Base-by-base conservation (phyloP, 2,329 filamentous ascomycete genomes). In the Fusarium sp. region DNA sequence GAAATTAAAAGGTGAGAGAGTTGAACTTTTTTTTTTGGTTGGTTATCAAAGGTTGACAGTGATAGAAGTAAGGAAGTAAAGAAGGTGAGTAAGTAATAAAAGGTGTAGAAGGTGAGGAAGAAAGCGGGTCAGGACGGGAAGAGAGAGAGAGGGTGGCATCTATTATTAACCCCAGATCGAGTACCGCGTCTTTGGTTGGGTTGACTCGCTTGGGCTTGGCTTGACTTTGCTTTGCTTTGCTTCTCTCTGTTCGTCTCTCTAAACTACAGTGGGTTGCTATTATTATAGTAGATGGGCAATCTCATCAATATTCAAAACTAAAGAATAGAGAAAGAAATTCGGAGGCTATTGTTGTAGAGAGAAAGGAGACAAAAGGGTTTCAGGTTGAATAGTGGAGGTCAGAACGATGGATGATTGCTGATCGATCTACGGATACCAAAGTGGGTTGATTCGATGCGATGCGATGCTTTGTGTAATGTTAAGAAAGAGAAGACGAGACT, bases 111-210 rank as follows among this genome's bases (percentile, higher is more conserved):
- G 40, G 34, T 41, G 28, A 61, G 49, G 45, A 66, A 68, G 59
- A 72, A 63, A 72, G 69, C 65, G 65, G 65, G 72, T 71, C 65
- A 71, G 41, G 18, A 41, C 12, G 28, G 28, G 12, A 13, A 14
- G 12, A 14, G 12, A 21, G 23, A 7, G 12, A 21, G 32, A 55
- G 54, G 45, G 45, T 49, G 32, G 59, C 63, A 72, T 72, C 59
- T 72, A 63, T 68, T 70, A 70, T 72, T 68, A 65, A 63, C 51
- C 49, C 55, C 63, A 62, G 55, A 66, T 66, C 55, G 55, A 66
- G 53, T 51, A 55, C 47, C 48, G 59, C 34, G 58, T 62, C 43
- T 63, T 45, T 53, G 55, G 45, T 66, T 66, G 37, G 55, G 20
- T 41, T 56, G n/a, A 18, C 43, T 49, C 7, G 54, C 23, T 56